A percentile compares a stretch with the other conserved stretches of the same genome.
Evolutionary conservation across 2,329 filamentous ascomycete species (phyloP).

Genomic region (Didymella keratinophila): DNA sequence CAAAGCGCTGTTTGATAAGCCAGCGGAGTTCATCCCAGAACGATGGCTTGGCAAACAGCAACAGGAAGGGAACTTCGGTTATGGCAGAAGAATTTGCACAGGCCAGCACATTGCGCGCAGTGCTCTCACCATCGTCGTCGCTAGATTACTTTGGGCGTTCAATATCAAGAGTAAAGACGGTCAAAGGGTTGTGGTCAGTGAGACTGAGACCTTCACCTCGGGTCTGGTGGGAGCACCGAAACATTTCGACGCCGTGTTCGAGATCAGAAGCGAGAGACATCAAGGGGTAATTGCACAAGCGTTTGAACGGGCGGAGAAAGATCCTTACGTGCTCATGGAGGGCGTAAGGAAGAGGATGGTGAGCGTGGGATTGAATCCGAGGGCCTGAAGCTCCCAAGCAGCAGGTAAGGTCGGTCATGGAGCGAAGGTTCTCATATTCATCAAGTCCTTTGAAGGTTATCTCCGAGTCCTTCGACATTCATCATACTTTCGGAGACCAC

Average conservation of each 20-base stretch:
- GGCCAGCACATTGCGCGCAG: slow-evolving; percentile 43
- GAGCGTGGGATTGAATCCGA: slow-evolving; percentile 15
- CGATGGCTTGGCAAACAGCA: slow-evolving; percentile 38
- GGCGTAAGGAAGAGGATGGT: slow-evolving; percentile 28
- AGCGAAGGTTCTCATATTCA: too few relatives aligned
- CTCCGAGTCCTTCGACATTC: too few relatives aligned
- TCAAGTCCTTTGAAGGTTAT: too few relatives aligned
- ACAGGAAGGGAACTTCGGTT: slow-evolving; percentile 52
- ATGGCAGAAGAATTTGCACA: slow-evolving; percentile 45
- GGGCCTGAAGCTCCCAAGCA: slow-evolving; percentile 1
- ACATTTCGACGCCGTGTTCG: slow-evolving; percentile 38
- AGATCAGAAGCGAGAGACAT: slow-evolving; percentile 31
- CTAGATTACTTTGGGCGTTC: slow-evolving; percentile 60
- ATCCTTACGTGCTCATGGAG: slow-evolving; percentile 17
- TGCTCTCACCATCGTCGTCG: slow-evolving; percentile 58
- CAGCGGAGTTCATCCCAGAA: slow-evolving; percentile 47
- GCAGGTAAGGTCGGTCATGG: too few relatives aligned
- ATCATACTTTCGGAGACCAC: too few relatives aligned
- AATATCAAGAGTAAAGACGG: slow-evolving; percentile 48
- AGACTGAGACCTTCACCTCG: slow-evolving; percentile 16
- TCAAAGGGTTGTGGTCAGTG: not conserved
- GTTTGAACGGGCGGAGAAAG: slow-evolving; percentile 24
- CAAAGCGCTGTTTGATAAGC: slow-evolving; percentile 36
- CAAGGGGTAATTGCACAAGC: slow-evolving; percentile 27
- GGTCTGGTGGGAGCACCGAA: slow-evolving; percentile 35